These are phyloP conservation scores for Paramecium biaurelia DNA, from an alignment of 73 alveolate genomes.

Conservation along the genomic window DNA sequence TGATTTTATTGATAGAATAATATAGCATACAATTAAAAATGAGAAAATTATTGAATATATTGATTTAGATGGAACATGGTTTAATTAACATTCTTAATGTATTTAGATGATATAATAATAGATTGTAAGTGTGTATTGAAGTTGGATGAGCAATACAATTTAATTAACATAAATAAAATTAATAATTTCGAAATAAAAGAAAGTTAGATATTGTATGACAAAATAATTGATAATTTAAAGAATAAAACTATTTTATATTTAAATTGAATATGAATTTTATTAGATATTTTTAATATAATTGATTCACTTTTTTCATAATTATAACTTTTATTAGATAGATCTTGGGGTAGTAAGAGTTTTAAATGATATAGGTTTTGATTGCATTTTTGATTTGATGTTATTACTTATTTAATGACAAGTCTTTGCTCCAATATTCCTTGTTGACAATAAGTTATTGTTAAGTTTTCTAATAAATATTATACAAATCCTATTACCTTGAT, in stretches of 20 bases:
- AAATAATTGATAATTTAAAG: not conserved
- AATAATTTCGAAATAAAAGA: not conserved
- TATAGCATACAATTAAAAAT: not conserved
- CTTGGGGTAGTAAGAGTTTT: conserved; percentile 49
- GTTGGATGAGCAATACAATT: not conserved
- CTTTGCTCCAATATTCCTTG: conserved; percentile 11
- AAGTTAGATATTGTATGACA: not conserved
- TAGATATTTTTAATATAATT: not conserved
- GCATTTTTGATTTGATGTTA: not conserved
- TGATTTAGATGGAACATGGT: not conserved
- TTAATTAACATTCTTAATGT: not conserved
- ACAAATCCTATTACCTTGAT: not conserved
- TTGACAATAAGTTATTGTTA: not conserved
- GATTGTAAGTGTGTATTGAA: not conserved
- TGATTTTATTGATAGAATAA: conserved; percentile 1
- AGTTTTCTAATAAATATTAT: not conserved
- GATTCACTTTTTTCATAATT: not conserved
- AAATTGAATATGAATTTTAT: not conserved
- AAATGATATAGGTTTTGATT: not conserved
- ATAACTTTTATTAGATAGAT: not conserved
- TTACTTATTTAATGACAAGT: not conserved
- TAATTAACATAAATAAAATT: not conserved
- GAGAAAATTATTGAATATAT: not conserved
- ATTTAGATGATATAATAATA: not conserved
- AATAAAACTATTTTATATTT: not conserved